Evolutionary conservation across 306 rosid species (phyloP), one percentile per base, ranked within the genome.

Genomic region (Pyrus betulifolia): DNA sequence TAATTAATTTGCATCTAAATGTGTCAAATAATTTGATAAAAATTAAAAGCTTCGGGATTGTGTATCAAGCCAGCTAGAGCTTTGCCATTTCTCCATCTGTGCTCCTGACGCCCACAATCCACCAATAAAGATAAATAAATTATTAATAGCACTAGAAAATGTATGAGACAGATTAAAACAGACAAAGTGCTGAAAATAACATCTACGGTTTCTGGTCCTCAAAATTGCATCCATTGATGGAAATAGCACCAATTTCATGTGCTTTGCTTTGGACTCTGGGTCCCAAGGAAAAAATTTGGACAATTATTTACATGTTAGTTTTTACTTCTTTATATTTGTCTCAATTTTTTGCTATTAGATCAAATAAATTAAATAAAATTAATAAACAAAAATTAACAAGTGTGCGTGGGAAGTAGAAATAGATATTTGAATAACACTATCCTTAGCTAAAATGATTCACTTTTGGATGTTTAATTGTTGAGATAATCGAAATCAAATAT

Each of bases 171-270:
- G 10, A 22, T 49, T 31, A 9, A 69, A 28, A 23, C 42, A n/a
- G 45, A 75, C 11, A 76, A 30, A 61, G 75, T n/a, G 54, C 61
- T 12, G 52, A 71, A 60, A 69, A 62, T 8, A 71, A 15, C 81
- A 59, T 70, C 21, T 38, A 8, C 59, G 23, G 4, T 27, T 25
- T 52, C 68, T 30, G 23, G 23, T 64, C 69, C 69, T 64, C 4
- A 7, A 74, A 74, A 74, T 42, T 6, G 51, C 60, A 64, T 27
- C 11, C 52, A 11, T 68, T 22, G 7, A 68, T 40, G 55, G 51
- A 68, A 42, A 23, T 3, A 13, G 14, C 40, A 69, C 22, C 58
- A 22, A n/a, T 35, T 44, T 46, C 76, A 30, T 68, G 84, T 60
- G 59, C 21, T n/a, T 38, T 67, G 22, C 51, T 40, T 38, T 28